A percentile compares a stretch with the other conserved stretches of the same genome.
phyloP scores from a whole-genome alignment of 306 rosid species.

The Glycyrrhiza uralensis region DNA sequence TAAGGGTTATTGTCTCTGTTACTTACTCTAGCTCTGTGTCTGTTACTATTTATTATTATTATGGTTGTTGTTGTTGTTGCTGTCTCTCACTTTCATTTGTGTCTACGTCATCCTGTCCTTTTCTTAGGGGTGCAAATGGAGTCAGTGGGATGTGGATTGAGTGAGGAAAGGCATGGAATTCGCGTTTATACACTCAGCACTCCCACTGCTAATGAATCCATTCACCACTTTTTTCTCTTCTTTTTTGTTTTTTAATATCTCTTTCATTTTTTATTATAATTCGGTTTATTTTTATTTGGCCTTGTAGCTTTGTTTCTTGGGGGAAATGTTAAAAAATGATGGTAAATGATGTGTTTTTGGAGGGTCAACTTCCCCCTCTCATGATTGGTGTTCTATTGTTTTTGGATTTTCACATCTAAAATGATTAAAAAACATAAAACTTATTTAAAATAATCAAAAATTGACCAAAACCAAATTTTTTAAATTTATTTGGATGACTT shows the following conservation, averaged over 20 bases:
- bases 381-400: slow-evolving; percentile 21
- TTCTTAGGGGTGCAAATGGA: slow-evolving; percentile 8
- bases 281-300: not conserved
- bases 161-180: not conserved
- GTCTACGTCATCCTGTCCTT: slow-evolving; percentile 9
- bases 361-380: slow-evolving; percentile 1
- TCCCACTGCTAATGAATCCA: not conserved
- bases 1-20: slow-evolving; percentile 19
- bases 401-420: no score
- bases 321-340: slow-evolving; percentile 11
- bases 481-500: no score
- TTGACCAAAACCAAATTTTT: no score
- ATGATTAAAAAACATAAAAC: no score
- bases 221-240: not conserved
- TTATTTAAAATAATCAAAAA: no score
- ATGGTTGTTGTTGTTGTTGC: not conserved
- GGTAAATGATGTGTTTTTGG: slow-evolving; percentile 9
- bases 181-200: slow-evolving; percentile 4
- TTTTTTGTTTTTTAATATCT: slow-evolving; percentile 14
- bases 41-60: not conserved
- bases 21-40: not conserved
- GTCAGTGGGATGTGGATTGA: slow-evolving; percentile 16
- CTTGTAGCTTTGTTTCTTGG: not conserved
- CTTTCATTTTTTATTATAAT: not conserved
- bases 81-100: not conserved